Evolutionary conservation across 805 yeast species (phyloP).

Genomic region (Nakazawaea ishiwadae): DNA sequence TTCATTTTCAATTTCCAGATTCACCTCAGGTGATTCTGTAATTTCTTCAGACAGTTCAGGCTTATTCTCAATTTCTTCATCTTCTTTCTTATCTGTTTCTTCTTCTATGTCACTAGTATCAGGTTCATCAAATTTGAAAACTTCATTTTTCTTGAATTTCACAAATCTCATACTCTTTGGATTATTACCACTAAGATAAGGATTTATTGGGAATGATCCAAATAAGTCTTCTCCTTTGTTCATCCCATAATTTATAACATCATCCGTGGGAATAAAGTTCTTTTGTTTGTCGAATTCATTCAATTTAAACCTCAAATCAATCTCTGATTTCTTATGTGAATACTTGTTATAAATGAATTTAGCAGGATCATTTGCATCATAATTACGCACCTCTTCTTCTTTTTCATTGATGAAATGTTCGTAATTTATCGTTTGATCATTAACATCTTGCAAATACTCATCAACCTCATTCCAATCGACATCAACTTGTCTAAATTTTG

Average conservation of each 20-base stretch:
- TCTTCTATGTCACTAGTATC: slow-evolving; percentile 1
- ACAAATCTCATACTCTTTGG: slow-evolving; percentile 27
- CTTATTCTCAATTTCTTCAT: slow-evolving; percentile 13
- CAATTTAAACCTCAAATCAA: slow-evolving; percentile 13
- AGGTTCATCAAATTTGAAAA: slow-evolving; percentile 22
- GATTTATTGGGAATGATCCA: slow-evolving; percentile 26
- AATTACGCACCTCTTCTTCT: slow-evolving; percentile 16
- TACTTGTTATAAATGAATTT: slow-evolving; percentile 11
- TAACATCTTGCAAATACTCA: slow-evolving; percentile 26
- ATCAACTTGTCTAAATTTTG: slow-evolving; percentile 38
- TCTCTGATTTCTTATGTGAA: slow-evolving; percentile 12
- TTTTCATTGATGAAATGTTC: slow-evolving; percentile 13
- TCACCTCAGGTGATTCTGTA: background rate
- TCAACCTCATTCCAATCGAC: slow-evolving; percentile 75
- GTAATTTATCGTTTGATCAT: slow-evolving; percentile 16
- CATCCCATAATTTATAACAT: slow-evolving; percentile 10
- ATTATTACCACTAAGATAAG: slow-evolving; percentile 23
- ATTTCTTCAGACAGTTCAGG: too few relatives aligned
- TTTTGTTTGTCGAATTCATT: slow-evolving; percentile 10
- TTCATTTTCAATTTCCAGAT: background rate
- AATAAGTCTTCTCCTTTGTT: slow-evolving; percentile 22
- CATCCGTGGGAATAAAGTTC: slow-evolving; percentile 15
- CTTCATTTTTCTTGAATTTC: slow-evolving; percentile 24
- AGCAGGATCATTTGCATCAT: slow-evolving; percentile 12
- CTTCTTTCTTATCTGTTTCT: background rate